These are phyloP conservation scores for Fusarium pseudograminearum DNA, from an alignment of 2,329 filamentous ascomycete species.

Conservation along the genomic window DNA sequence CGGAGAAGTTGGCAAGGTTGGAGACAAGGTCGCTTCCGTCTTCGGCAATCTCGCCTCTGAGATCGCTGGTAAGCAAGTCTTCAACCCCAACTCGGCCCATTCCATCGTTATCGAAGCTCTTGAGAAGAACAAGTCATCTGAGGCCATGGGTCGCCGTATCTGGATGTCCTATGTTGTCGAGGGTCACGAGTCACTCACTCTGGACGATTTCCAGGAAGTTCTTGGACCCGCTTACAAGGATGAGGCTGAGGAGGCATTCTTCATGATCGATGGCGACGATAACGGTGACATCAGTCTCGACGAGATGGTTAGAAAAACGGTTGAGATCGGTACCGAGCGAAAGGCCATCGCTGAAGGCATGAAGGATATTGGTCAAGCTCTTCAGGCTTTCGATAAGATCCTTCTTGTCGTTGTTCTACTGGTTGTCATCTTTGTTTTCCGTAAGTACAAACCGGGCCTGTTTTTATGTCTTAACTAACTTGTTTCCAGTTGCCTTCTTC, in stretches of 20 bases:
- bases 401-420: conserved; percentile 84
- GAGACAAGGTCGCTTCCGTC: conserved; percentile 91
- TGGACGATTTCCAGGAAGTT: conserved; percentile 88
- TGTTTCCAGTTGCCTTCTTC: conserved; percentile 78
- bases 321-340: conserved; percentile 85
- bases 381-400: conserved; percentile 89
- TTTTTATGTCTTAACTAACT: conserved; percentile 25
- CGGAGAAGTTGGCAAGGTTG: conserved; percentile 80
- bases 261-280: conserved; percentile 82
- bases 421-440: conserved; percentile 84
- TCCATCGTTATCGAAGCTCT: conserved; percentile 90
- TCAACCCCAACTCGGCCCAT: conserved; percentile 91
- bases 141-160: conserved; percentile 92
- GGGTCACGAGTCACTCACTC: conserved; percentile 80
- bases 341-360: conserved; percentile 93
- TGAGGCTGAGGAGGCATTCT: conserved; percentile 89
- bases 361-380: conserved; percentile 97
- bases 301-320: conserved; percentile 91
- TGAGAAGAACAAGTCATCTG: conserved; percentile 84
- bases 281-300: conserved; percentile 96
- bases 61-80: conserved; percentile 94
- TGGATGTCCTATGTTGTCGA: conserved; percentile 99
- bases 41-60: conserved; percentile 95
- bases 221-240: conserved; percentile 78
- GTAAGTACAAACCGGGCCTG: conserved; percentile 58